These are phyloP conservation scores for Postia placenta DNA, from an alignment of 768 basidiomycete species.

Conservation along the genomic window DNA sequence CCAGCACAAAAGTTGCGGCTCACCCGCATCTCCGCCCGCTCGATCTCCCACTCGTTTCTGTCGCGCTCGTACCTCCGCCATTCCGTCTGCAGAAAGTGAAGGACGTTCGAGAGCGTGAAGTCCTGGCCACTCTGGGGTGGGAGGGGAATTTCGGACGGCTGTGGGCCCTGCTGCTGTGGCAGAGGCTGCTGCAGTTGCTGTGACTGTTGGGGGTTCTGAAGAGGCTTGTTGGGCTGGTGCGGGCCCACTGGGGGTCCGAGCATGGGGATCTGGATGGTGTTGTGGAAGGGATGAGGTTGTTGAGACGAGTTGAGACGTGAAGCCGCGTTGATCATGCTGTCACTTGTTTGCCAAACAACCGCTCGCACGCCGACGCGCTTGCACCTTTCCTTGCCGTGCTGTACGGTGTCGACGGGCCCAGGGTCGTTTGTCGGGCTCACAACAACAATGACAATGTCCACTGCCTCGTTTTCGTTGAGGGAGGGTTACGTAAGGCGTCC, in stretches of 20 bases:
- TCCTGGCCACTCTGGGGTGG: conserved; percentile 87
- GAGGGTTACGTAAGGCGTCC: background rate
- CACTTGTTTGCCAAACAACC: conserved; percentile 18
- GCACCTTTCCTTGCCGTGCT: background rate
- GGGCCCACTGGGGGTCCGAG: conserved; percentile 61
- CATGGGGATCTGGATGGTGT: conserved; percentile 56
- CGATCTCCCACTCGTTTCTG: conserved; percentile 99
- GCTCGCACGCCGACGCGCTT: background rate
- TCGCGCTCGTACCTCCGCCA: conserved; percentile 98
- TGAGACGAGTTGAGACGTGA: conserved; percentile 20
- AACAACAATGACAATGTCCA: background rate
- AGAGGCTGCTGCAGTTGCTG: conserved; percentile 33
- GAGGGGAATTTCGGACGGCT: conserved; percentile 54
- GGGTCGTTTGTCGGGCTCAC: background rate
- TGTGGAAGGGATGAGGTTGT: conserved; percentile 14
- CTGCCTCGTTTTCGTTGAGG: background rate
- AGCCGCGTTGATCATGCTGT: conserved; percentile 20
- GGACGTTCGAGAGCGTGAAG: conserved; percentile 87
- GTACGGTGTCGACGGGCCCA: background rate
- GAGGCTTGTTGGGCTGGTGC: conserved; percentile 43
- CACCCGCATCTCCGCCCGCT: conserved; percentile 98
- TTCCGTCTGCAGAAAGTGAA: conserved; percentile 97
- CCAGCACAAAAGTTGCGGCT: conserved; percentile 26
- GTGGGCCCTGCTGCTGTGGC: conserved; percentile 51
- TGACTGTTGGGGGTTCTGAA: conserved; percentile 30